Evolutionary conservation across 2,329 filamentous ascomycete species (phyloP).

Genomic region (Ascochyta koolunga): DNA sequence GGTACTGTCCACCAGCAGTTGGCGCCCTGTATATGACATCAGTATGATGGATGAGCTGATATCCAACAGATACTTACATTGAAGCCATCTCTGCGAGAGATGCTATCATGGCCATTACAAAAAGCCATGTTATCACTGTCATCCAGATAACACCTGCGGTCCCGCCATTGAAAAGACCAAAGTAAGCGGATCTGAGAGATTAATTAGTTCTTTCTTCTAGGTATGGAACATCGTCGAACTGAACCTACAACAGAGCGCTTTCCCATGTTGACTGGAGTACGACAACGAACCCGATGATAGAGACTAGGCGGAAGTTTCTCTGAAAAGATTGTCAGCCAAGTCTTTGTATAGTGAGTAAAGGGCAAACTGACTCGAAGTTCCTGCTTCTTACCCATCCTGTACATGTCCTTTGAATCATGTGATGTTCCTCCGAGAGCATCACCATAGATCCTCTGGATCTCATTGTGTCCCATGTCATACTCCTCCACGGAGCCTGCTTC

Average conservation of each 20-base stretch:
- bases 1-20: conserved; percentile 27
- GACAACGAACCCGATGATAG: conserved; percentile 26
- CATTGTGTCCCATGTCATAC: conserved; percentile 14
- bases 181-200: conserved; percentile 14
- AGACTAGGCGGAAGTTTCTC: conserved; percentile 25
- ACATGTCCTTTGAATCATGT: conserved; percentile 28
- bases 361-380: conserved; percentile 19
- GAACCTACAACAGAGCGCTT: conserved; percentile 18
- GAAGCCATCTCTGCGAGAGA: conserved; percentile 38
- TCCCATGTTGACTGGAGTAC: conserved; percentile 31
- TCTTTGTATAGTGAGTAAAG: not conserved
- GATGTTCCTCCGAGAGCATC: conserved; percentile 18
- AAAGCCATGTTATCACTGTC: conserved; percentile 30
- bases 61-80: conserved; percentile 22
- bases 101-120: conserved; percentile 29
- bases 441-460: conserved; percentile 9
- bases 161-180: conserved; percentile 32
- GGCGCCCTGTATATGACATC: conserved; percentile 16
- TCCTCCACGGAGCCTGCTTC: conserved; percentile 16
- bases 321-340: conserved; percentile 5
- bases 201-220: not conserved
- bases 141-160: conserved; percentile 37
- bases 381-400: conserved; percentile 33
- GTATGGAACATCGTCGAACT: not conserved
- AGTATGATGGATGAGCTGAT: not conserved